Evolutionary conservation across 2,329 filamentous ascomycete species (phyloP).

Genomic region (Chaetomium globosum): DNA sequence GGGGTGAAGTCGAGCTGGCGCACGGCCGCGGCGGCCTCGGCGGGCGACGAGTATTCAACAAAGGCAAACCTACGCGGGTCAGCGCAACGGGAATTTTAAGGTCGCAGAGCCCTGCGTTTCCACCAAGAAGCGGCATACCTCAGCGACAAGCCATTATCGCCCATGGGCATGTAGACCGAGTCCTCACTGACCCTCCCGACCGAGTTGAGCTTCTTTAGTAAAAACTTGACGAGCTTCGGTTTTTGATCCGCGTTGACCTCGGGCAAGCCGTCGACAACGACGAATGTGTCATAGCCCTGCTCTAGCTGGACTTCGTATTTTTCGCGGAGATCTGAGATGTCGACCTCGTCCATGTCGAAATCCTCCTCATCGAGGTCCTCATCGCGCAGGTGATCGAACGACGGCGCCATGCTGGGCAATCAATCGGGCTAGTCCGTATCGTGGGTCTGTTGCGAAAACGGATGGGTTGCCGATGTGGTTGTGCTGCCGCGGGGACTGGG

Average conservation of each 20-base stretch:
- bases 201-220: slow-evolving; percentile 87
- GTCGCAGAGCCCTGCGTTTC: slow-evolving; percentile 4
- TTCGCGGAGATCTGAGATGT: slow-evolving; percentile 90
- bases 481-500: slow-evolving; percentile 33
- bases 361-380: slow-evolving; percentile 84
- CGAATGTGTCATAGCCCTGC: slow-evolving; percentile 93
- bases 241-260: slow-evolving; percentile 87
- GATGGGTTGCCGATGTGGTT: slow-evolving; percentile 26
- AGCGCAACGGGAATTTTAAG: not conserved
- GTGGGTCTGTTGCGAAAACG: slow-evolving; percentile 23
- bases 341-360: slow-evolving; percentile 89
- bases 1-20: slow-evolving; percentile 83
- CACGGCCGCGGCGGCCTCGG: slow-evolving; percentile 85
- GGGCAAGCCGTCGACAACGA: slow-evolving; percentile 93
- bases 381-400: slow-evolving; percentile 89
- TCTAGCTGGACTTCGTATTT: slow-evolving; percentile 96
- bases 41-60: slow-evolving; percentile 89
- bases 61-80: slow-evolving; percentile 75
- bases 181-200: slow-evolving; percentile 86
- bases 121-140: slow-evolving; percentile 57
- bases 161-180: slow-evolving; percentile 89
- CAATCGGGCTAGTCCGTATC: slow-evolving; percentile 12
- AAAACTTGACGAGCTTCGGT: slow-evolving; percentile 92
- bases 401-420: slow-evolving; percentile 77
- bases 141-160: slow-evolving; percentile 81